A percentile compares a stretch with the other conserved stretches of the same genome.
Conservation (phyloP, 169 alveolate genomes). For the Cryptosporidium felis region DNA sequence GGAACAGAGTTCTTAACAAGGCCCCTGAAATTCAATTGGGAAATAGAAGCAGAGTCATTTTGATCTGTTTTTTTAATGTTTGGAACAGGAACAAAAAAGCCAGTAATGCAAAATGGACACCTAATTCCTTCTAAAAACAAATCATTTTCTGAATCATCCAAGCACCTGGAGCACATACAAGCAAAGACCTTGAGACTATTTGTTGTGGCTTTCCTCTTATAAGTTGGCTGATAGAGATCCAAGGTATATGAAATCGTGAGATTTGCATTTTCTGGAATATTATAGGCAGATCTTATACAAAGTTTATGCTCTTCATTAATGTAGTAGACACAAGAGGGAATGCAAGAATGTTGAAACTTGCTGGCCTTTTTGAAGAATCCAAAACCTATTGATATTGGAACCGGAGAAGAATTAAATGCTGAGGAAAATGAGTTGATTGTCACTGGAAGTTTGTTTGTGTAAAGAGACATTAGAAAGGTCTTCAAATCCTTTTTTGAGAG, state of each 20-base stretch:
- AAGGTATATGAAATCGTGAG: constrained; percentile 78
- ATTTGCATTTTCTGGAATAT: constrained; percentile 82
- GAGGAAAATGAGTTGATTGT: constrained; percentile 79
- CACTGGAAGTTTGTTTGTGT: constrained; percentile 82
- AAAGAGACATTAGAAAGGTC: constrained; percentile 78
- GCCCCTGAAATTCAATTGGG: neutral
- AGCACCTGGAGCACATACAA: constrained; percentile 82
- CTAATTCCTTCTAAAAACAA: constrained; percentile 79
- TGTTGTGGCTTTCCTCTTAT: constrained; percentile 76
- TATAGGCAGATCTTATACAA: constrained; percentile 82
- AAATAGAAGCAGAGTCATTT: neutral
- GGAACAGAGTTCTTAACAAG: neutral
- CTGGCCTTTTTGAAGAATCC: constrained; percentile 76
- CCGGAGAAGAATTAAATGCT: constrained; percentile 75
- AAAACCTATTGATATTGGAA: constrained; percentile 81
- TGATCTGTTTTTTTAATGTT: neutral
- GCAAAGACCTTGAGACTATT: constrained; percentile 77
- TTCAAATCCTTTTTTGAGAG: constrained; percentile 80
- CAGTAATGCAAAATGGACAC: constrained; percentile 79
- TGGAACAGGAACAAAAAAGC: constrained; percentile 74
- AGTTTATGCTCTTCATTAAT: constrained; percentile 81
- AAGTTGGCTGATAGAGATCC: constrained; percentile 84
- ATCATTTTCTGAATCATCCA: constrained; percentile 79
- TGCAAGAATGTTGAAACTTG: constrained; percentile 83
- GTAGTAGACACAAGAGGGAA: constrained; percentile 82